Conservation (phyloP, 768 basidiomycete genomes). For the Coprinopsis strossmayeri region DNA sequence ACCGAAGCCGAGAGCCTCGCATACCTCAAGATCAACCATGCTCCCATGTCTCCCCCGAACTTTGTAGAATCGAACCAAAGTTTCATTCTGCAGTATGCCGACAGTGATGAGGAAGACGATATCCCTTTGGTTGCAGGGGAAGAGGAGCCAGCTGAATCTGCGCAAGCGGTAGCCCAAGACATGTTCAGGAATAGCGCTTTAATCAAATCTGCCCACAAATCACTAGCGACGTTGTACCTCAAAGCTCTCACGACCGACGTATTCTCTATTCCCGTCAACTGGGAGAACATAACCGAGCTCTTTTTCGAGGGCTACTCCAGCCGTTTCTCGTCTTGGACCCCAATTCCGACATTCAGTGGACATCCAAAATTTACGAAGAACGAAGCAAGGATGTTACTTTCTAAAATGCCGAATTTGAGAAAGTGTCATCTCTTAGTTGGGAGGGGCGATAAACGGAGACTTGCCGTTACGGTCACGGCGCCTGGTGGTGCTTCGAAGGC, state of each 20-base stretch:
- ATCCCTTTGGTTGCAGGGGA: not conserved
- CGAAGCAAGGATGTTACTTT: not conserved
- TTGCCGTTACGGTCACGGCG: not conserved
- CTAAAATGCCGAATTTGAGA: not conserved
- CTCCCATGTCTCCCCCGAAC: constrained; percentile 1
- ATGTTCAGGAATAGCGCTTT: not conserved
- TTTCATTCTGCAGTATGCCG: not conserved
- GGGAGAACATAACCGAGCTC: not conserved
- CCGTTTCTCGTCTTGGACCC: not conserved
- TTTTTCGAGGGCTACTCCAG: constrained; percentile 2
- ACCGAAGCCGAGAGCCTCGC: not conserved
- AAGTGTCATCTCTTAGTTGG: constrained; percentile 1
- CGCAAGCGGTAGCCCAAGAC: not conserved
- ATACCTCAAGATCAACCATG: not conserved
- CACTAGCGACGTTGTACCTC: not conserved
- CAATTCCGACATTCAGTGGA: not conserved
- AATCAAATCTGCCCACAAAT: not conserved
- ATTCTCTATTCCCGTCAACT: not conserved
- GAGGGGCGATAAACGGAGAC: not conserved
- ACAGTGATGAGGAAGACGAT: not conserved
- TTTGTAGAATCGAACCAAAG: not conserved
- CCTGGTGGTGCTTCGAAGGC: not conserved
- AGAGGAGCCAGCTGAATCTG: not conserved
- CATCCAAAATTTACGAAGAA: not conserved
- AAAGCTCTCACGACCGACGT: constrained; percentile 1